Evolutionary conservation across 1,284 basidiomycete genomes (phyloP).

Genomic region (Schizophyllum commune): DNA sequence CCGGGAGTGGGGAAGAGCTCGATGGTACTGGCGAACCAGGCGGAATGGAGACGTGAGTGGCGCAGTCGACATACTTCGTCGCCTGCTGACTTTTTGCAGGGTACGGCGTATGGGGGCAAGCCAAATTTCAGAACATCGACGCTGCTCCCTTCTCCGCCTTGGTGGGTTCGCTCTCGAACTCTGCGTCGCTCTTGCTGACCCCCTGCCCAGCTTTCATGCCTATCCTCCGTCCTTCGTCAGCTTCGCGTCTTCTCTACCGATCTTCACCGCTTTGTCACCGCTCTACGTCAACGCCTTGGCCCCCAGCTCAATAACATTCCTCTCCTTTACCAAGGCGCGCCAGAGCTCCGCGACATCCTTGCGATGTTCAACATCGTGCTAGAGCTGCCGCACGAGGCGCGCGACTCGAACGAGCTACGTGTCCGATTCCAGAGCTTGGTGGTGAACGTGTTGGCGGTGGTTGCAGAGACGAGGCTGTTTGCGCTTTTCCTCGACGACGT

Average conservation of each 20-base stretch:
- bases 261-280: constrained; percentile 54
- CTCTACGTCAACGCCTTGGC: constrained; percentile 50
- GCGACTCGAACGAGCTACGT: constrained; percentile 51
- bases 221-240: constrained; percentile 62
- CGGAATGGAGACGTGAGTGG: constrained; percentile 56
- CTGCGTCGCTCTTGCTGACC: constrained; percentile 1
- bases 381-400: constrained; percentile 42
- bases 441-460: constrained; percentile 58
- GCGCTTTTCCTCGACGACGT: constrained; percentile 65
- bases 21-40: constrained; percentile 57
- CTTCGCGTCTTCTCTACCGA: constrained; percentile 66
- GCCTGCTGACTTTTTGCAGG: constrained; percentile 26
- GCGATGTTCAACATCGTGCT: constrained; percentile 44
- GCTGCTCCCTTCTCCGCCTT: constrained; percentile 60
- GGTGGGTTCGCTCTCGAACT: constrained; percentile 27
- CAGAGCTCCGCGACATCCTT: constrained; percentile 58
- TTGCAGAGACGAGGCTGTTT: constrained; percentile 59
- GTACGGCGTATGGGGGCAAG: constrained; percentile 67
- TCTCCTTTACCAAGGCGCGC: constrained; percentile 59
- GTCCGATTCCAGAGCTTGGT: constrained; percentile 62
- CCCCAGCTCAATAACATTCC: constrained; percentile 62
- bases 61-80: neutral
- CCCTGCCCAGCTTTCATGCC: constrained; percentile 44
- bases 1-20: constrained; percentile 69
- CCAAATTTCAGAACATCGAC: constrained; percentile 57